Conservation (phyloP, 495 filamentous ascomycete species). For the Parmelia sp. region DNA sequence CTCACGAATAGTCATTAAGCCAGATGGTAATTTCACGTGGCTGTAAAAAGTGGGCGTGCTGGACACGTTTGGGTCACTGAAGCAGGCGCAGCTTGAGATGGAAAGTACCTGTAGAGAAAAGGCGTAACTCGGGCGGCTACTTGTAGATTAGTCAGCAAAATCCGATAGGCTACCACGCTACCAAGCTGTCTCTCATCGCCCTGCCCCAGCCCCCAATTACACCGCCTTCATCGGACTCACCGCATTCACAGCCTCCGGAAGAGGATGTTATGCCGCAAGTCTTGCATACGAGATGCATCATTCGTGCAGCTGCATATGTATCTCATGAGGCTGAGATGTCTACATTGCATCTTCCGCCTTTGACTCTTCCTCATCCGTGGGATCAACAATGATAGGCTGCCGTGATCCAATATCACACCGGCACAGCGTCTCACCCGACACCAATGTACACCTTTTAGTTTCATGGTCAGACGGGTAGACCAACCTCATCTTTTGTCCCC, state of each 20-base stretch:
- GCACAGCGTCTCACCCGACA: not conserved
- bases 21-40: no score
- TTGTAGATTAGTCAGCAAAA: not conserved
- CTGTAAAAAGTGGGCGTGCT: no score
- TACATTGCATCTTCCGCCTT: not conserved
- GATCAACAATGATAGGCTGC: not conserved
- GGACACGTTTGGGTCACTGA: no score
- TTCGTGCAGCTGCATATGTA: not conserved
- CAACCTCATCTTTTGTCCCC: not conserved
- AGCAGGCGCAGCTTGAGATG: constrained; percentile 1
- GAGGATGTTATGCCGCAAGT: not conserved
- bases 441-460: not conserved
- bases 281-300: not conserved
- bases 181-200: no score
- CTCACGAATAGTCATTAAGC: no score
- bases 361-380: not conserved
- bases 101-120: no score
- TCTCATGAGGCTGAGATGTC: not conserved
- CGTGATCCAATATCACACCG: not conserved
- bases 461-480: not conserved
- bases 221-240: not conserved
- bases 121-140: no score
- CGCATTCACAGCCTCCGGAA: not conserved
- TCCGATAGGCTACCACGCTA: no score
- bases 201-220: not conserved